A percentile compares a stretch with the other conserved stretches of the same genome.
phyloP scores from a whole-genome alignment of 345 rosid genomes.

The Citrus trifoliata region DNA sequence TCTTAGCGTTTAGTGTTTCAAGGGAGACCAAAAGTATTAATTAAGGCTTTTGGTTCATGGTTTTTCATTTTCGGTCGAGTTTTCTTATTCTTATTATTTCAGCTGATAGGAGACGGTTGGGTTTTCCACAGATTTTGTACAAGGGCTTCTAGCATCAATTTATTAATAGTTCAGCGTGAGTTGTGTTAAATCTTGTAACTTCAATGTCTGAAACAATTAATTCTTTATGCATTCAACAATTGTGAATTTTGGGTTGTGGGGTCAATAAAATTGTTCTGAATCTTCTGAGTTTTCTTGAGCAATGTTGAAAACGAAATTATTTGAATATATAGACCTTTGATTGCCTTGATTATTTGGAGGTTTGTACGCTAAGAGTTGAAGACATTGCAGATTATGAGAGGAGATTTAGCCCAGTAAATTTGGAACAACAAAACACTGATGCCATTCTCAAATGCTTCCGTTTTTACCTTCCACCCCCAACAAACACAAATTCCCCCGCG shows the following conservation, averaged over 20 bases:
- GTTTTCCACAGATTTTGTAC: conserved; percentile 17
- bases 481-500: no score
- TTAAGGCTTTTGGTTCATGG: conserved; percentile 1
- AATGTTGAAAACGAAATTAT: conserved; percentile 6
- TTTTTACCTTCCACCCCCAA: background rate
- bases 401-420: no score
- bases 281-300: background rate
- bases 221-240: conserved; percentile 16
- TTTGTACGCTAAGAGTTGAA: background rate
- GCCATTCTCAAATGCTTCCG: background rate
- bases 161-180: background rate
- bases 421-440: background rate
- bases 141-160: conserved; percentile 2
- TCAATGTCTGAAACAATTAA: background rate
- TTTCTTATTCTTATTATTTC: background rate
- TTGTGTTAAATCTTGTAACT: conserved; percentile 2
- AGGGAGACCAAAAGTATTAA: background rate
- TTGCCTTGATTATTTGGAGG: background rate
- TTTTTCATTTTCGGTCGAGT: background rate
- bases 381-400: background rate
- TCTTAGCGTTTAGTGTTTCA: background rate
- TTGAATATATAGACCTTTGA: background rate
- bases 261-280: conserved; percentile 9
- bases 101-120: conserved; percentile 9
- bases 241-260: conserved; percentile 2